Base-by-base conservation (phyloP, 164 flowering plant genomes). In the Vitis amurensis region DNA sequence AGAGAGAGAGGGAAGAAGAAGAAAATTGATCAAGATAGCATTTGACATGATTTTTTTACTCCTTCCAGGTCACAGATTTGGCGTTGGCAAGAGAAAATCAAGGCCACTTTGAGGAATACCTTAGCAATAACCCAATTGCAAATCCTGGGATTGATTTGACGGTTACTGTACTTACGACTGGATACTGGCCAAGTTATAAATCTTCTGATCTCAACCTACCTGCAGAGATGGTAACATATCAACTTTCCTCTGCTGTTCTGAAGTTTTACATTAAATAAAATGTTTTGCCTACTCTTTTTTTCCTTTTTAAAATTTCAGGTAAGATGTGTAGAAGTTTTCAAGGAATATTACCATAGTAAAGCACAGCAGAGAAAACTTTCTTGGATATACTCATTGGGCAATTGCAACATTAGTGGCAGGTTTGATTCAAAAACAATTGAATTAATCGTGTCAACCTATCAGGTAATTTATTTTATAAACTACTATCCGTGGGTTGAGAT, bases 381-480 rank as follows among this genome's bases (percentile, higher is more conserved):
- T 11, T 90, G 95, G 93, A 88, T 88, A 60, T 90, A 83, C 79
- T 90, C 95, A 2, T 66, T 90, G 69, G 95, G 95, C 15, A 87
- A 83, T 12, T 88, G 93, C 68, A 81, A 85, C 74, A 71, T 90
- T 11, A 69, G 55, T 52, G 82, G 79, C 15, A 72, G 66, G 59
- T 79, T 79, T 63, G 82, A 79, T 4, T 48, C 66, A 19, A 79
- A 79, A 64, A 55, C 71, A 11, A 72, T 79, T 56, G 82, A 79
- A 49, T 48, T 74, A 56, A 29, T 77, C 29, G 68, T 71, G 9
- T 49, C 75, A 23, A 74, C 72, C 2, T 78, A 86, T 66, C 95
- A 88, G 88, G 94, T 88, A 69, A 77, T 16, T 31, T 68, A 17
- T 13, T 68, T 3, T 7, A 30, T 5, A 13, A 10, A 11, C 23